Conservation (phyloP, 2,329 filamentous ascomycete species). For the Pyrenochaeta sp. region DNA sequence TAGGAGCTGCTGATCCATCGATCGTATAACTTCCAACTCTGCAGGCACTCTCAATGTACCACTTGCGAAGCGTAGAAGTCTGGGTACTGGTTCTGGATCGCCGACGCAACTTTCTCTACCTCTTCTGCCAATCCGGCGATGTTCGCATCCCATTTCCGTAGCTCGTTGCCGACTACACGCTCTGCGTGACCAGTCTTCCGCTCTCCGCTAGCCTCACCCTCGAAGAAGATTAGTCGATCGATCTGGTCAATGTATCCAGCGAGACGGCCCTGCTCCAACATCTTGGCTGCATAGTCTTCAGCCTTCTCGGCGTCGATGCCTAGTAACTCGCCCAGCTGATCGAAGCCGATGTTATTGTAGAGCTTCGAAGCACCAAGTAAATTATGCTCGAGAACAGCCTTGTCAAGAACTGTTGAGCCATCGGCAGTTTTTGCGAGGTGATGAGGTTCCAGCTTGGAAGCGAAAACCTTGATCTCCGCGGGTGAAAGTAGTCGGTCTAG, state of each 20-base stretch:
- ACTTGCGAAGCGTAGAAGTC: slow-evolving; percentile 57
- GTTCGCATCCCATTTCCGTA: slow-evolving; percentile 88
- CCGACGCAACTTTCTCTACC: slow-evolving; percentile 84
- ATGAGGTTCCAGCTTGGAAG: slow-evolving; percentile 80
- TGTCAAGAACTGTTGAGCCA: slow-evolving; percentile 90
- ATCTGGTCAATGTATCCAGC: slow-evolving; percentile 95
- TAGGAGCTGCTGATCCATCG: neutral
- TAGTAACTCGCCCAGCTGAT: slow-evolving; percentile 77
- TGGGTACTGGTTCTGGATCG: slow-evolving; percentile 82
- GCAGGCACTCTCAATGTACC: slow-evolving; percentile 33
- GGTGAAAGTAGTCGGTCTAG: slow-evolving; percentile 83
- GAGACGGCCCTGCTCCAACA: slow-evolving; percentile 94
- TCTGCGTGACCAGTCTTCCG: slow-evolving; percentile 72
- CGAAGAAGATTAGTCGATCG: slow-evolving; percentile 86
- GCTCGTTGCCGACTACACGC: slow-evolving; percentile 69
- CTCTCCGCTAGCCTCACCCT: slow-evolving; percentile 75
- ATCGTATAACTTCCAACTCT: neutral
- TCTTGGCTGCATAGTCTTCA: slow-evolving; percentile 88
- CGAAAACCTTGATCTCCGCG: slow-evolving; percentile 86
- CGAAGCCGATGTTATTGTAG: slow-evolving; percentile 63
- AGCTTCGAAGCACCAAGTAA: slow-evolving; percentile 78
- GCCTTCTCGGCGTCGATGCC: slow-evolving; percentile 82
- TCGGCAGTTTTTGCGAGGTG: slow-evolving; percentile 91
- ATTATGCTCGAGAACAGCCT: slow-evolving; percentile 96
- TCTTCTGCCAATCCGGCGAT: slow-evolving; percentile 88